Conservation (phyloP, 257 asterid species). For the Solanum virginianum region DNA sequence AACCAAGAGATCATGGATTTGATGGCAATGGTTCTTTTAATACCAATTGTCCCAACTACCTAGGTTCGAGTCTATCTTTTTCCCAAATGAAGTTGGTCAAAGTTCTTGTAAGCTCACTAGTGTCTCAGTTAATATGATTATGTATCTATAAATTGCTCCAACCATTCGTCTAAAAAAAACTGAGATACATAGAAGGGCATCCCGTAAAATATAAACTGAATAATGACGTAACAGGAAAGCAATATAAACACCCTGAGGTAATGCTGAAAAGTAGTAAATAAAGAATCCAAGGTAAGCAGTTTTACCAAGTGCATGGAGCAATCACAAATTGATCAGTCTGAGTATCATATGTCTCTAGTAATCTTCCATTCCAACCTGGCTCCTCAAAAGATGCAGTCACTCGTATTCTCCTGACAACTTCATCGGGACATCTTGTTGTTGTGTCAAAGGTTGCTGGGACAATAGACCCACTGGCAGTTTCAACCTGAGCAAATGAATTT, state of each 20-base stretch:
- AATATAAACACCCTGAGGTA: not conserved
- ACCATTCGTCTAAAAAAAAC: not conserved
- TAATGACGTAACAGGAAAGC: not conserved
- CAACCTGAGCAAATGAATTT: conserved; percentile 35
- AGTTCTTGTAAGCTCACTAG: not conserved
- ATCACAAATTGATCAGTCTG: conserved; percentile 47
- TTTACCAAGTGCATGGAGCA: conserved; percentile 77
- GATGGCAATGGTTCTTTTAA: not conserved
- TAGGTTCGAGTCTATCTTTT: not conserved
- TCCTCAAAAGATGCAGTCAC: conserved; percentile 59
- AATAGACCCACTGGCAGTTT: conserved; percentile 56
- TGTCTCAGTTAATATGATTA: not conserved
- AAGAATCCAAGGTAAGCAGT: not conserved
- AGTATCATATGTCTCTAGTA: conserved; percentile 75
- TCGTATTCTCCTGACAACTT: conserved; percentile 67
- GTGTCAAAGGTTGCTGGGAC: conserved; percentile 62
- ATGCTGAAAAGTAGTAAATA: not conserved
- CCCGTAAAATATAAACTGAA: not conserved
- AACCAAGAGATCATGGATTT: not conserved
- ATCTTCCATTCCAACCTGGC: conserved; percentile 40
- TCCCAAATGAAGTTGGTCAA: not conserved
- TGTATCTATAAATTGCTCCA: not conserved
- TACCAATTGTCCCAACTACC: not conserved
- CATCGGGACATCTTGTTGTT: conserved; percentile 83
- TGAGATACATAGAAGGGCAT: not conserved